A percentile compares a stretch with the other conserved stretches of the same genome.
Evolutionary conservation across 176 grass and related monocot genomes (phyloP).

Genomic region (Oryza nivara): DNA sequence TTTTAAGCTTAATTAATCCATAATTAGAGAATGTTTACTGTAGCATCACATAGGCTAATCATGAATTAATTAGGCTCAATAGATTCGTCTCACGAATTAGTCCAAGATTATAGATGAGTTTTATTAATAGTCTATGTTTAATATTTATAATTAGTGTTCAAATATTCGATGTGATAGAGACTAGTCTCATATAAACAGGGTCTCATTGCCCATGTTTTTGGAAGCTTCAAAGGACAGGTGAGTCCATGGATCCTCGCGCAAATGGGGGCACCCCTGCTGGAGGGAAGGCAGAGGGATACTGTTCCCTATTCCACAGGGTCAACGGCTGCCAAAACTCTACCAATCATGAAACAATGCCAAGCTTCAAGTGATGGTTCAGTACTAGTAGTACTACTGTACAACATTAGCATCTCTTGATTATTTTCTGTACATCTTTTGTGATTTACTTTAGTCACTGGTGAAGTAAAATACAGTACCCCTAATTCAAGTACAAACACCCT

Average conservation of each 20-base stretch:
- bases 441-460: not conserved
- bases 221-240: conserved; percentile 29
- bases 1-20: too few species aligned
- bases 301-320: not conserved
- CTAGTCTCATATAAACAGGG: too few species aligned
- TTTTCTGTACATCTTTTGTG: not conserved
- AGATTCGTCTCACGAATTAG: too few species aligned
- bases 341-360: not conserved
- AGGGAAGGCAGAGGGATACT: not conserved
- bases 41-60: too few species aligned
- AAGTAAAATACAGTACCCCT: not conserved
- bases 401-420: not conserved
- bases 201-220: not conserved
- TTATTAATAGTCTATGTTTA: too few species aligned
- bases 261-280: not conserved
- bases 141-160: too few species aligned
- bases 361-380: not conserved
- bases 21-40: too few species aligned
- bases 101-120: too few species aligned
- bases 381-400: too few species aligned
- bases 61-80: too few species aligned
- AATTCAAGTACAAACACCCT: not conserved
- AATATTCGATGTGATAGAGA: too few species aligned
- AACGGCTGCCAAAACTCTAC: not conserved
- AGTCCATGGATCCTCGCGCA: not conserved